These are phyloP conservation scores for Coccomyxa sp. DNA, from an alignment of 139 green algal species.

Conservation along the genomic window DNA sequence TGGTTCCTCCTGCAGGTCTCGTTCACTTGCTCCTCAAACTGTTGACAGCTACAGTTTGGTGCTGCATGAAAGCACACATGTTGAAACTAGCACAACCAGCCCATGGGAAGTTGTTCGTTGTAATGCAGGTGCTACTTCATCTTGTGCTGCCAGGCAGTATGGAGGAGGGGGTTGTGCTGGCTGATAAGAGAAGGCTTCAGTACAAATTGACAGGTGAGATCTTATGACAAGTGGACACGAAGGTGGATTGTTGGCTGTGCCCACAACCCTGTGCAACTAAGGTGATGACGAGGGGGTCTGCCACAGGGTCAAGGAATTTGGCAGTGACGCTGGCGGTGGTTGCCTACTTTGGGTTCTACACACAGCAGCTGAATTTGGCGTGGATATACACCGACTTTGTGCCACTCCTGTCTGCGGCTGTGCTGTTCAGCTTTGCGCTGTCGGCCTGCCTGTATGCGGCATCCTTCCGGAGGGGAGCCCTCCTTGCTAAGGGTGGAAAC, in stretches of 20 bases:
- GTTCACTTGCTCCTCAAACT: not conserved
- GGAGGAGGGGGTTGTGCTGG: slow-evolving; percentile 53
- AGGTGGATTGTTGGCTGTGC: not conserved
- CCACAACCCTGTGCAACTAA: not conserved
- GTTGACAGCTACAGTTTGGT: not conserved
- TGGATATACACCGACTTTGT: slow-evolving; percentile 80
- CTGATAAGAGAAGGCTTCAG: slow-evolving; percentile 47
- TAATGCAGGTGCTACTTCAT: slow-evolving; percentile 59
- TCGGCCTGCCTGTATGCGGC: slow-evolving; percentile 20
- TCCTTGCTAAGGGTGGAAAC: slow-evolving; percentile 52
- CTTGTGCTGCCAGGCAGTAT: slow-evolving; percentile 66
- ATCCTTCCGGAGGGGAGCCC: slow-evolving; percentile 1
- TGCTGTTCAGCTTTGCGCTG: slow-evolving; percentile 50
- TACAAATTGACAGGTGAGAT: slow-evolving; percentile 85
- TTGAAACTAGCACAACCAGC: not conserved
- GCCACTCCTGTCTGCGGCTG: slow-evolving; percentile 64
- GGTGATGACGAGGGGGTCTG: not conserved
- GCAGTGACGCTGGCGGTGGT: slow-evolving; percentile 33
- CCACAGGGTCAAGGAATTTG: slow-evolving; percentile 61
- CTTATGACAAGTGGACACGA: not conserved
- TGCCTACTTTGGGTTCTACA: slow-evolving; percentile 63
- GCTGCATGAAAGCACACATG: not conserved
- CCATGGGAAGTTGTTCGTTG: not conserved
- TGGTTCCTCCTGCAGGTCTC: slow-evolving; percentile 49
- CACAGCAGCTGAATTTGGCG: slow-evolving; percentile 34